Base-by-base conservation (phyloP, 2,329 filamentous ascomycete genomes). In the Decorospora gaudefroyi region DNA sequence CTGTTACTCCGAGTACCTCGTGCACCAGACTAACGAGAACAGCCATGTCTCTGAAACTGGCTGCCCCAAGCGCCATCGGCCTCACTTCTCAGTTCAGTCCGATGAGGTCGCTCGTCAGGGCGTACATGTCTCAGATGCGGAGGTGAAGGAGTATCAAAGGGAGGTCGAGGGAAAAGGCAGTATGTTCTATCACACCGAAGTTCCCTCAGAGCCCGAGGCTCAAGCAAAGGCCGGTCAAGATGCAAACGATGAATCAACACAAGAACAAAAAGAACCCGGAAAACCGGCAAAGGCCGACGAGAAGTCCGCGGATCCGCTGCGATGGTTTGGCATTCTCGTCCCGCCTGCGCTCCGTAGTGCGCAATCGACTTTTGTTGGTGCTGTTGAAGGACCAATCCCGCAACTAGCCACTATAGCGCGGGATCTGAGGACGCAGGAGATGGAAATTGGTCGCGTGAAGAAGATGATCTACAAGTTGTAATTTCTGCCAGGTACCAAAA, bases 401-500 rank as follows among this genome's bases (percentile, higher is more conserved):
- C 70, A 70, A 26, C 71, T 90, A 6, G 77, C 77, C 5, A 78
- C 76, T 1, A 67, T 87, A n/a, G 74, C 77, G 23, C 75, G 75
- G 18, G 77, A 82, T 58, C 83, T 92, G 79, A 74, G 76, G 10
- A 70, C 71, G n/a, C 64, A 88, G 4, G 87, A 90, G 72, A 82
- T 85, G 37, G 80, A 86, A 54, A 83, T 92, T 40, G 76, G 85
- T 25, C 74, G 85, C 44, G 41, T 72, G 35, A 70, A 76, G 53
- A 81, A 80, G 57, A 63, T 67, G 15, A 62, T 77, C 4, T 69
- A 69, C 52, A 76, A 72, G 54, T 16, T 59, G 10, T 63, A 43
- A 10, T 6, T 23, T n/a, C n/a, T n/a, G n/a, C n/a, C n/a, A n/a
- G n/a, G n/a, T n/a, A n/a, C n/a, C n/a, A n/a, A n/a, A n/a, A n/a